phyloP scores from a whole-genome alignment of 805 yeast genomes.

The Pichia kluyveri region DNA sequence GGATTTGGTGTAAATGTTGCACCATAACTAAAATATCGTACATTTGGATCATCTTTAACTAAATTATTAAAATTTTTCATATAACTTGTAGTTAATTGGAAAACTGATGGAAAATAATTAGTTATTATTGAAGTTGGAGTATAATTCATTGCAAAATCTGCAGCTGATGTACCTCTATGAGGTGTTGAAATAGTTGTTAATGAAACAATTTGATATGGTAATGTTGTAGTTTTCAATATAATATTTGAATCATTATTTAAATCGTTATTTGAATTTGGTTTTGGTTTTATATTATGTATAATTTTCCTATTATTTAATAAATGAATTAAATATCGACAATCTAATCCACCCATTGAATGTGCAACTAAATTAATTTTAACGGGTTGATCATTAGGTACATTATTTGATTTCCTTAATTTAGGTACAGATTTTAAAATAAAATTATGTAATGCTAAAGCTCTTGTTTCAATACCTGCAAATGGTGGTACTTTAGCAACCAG shows the following conservation, averaged over 20 bases:
- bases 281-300: neutral
- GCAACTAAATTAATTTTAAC: conserved; percentile 66
- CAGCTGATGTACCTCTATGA: conserved; percentile 78
- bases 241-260: neutral
- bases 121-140: conserved; percentile 15
- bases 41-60: conserved; percentile 48
- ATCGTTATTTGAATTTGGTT: too few relatives aligned
- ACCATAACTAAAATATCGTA: conserved; percentile 76
- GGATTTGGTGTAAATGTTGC: conserved; percentile 59
- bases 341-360: conserved; percentile 94
- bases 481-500: conserved; percentile 75
- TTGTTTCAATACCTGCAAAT: conserved; percentile 60
- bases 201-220: conserved; percentile 43
- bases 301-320: conserved; percentile 8
- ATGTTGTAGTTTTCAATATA: conserved; percentile 18
- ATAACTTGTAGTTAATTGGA: conserved; percentile 53
- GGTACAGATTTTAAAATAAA: conserved; percentile 32
- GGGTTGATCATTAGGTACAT: conserved; percentile 23
- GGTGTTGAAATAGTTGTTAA: conserved; percentile 85
- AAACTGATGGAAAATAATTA: conserved; percentile 32
- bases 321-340: conserved; percentile 68
- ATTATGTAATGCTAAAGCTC: conserved; percentile 51
- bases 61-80: conserved; percentile 45
- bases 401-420: conserved; percentile 13
- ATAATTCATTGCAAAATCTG: conserved; percentile 48